Evolutionary conservation across 2,329 filamentous ascomycete species (phyloP), one percentile per base, ranked within the genome.

Genomic region (Monosporascus sp.): DNA sequence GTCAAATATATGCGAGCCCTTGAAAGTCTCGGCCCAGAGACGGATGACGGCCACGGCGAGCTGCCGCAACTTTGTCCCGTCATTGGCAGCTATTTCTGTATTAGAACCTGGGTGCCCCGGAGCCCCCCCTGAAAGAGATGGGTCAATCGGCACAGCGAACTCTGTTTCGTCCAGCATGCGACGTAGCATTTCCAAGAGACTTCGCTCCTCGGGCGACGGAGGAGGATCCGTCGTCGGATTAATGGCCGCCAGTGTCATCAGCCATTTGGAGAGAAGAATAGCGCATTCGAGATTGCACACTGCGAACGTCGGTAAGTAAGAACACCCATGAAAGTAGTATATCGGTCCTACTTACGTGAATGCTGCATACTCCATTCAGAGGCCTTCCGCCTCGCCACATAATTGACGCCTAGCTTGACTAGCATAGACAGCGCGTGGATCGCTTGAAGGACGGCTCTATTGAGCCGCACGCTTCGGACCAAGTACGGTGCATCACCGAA

Each of bases 391-490:
- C 79, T 76, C 43, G 82, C 81, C 47, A 84, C 80, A 58, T 83
- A 84, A 59, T 82, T 83, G 20, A 85, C 81, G 0, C 82, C 82
- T 15, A 77, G 74, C 64, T 84, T 85, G 54, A 87, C 81, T 24
- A 85, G 72, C 72, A 87, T 83, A 3, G 83, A 85, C 37, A 89
- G 70, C 0, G 85, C 84, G 63, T 88, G 85, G 27, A 85, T 81
- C 1, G 84, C 82, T 60, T 89, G 85, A 27, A 87, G 77, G 0
- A 88, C 79, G 1, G 85, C 85, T 46, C 83, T 74, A 37, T 81
- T 83, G 24, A 88, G 75, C 35, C 81, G 79, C 20, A 78, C 71
- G 50, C 79, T 84, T 49, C 85, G 76, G 20, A 80, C 74, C 11
- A 87, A 75, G 25, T 80, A 71, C 1, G 83, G 82, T 18, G 81